Base-by-base conservation (phyloP, 371 early-diverging fungal genomes). In the Mortierella sp. region DNA sequence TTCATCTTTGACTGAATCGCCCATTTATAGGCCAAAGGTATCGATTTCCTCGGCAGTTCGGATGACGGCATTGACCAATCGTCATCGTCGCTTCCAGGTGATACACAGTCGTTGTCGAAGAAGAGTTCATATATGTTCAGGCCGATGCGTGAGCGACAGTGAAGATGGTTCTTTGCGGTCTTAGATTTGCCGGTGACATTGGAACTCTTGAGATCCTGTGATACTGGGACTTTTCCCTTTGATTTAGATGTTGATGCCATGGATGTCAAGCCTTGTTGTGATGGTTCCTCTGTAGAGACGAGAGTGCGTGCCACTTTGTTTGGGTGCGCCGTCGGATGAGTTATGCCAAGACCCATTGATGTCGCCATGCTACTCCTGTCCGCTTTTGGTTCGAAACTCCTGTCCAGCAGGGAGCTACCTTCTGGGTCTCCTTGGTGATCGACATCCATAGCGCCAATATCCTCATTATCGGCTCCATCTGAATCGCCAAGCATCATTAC, bases 1-100 rank as follows among this genome's bases (percentile, higher is more conserved):
- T 47, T 54, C 54, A 68, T 29, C 25, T 74, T 63, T 39, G 22
- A 22, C 39, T 74, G 76, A 2, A 74, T 48, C 16, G 61, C 17
- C 7, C 25, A 1, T 25, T 44, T 48, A 22, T 63, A 44, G 3
- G 54, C 58, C 0, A n/a, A 1, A 28, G 27, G 22, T 3, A 22
- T 37, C 21, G 51, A 13, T 5, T n/a, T 46, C 16, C 24, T 43
- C 19, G 25, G 14, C 4, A 29, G 2, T 7, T 10, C 19, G 9
- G 57, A 21, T 5, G 50, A 24, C 4, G 27, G 16, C 28, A 63
- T 39, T 3, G 56, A 41, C 76, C 76, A 74, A 3, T 54, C 59
- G n/a, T 67, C 61, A 0, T 63, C 68, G 37, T 60, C 61, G 17
- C 57, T 63, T n/a, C 43, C 49, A 1, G 47, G 16, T 4, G 46